A percentile compares a stretch with the other conserved stretches of the same genome.
Evolutionary conservation across 805 yeast species (phyloP).

Genomic region (Pichia californica): DNA sequence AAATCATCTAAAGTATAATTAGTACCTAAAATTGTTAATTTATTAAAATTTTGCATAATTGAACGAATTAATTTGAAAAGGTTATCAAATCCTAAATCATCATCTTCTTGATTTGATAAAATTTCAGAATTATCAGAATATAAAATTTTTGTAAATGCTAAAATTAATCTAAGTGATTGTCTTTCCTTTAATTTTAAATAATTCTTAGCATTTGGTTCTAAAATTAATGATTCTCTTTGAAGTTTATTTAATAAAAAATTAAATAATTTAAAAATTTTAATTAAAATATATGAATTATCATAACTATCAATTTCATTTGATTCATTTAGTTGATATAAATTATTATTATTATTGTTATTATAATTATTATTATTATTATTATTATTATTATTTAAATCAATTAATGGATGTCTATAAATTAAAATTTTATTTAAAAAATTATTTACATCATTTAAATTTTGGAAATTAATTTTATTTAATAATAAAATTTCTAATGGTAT

Average conservation of each 20-base stretch:
- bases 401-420: slow-evolving; percentile 14
- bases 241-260: slow-evolving; percentile 20
- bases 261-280: slow-evolving; percentile 36
- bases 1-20: slow-evolving; percentile 17
- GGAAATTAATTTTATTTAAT: slow-evolving; percentile 11
- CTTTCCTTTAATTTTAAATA: slow-evolving; percentile 18
- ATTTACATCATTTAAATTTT: slow-evolving; percentile 14
- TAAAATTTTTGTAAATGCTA: slow-evolving; percentile 28
- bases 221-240: slow-evolving; percentile 19
- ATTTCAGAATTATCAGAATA: slow-evolving; percentile 21
- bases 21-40: slow-evolving; percentile 15
- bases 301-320: slow-evolving; percentile 13
- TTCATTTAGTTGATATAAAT: not conserved
- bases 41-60: slow-evolving; percentile 18
- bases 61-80: slow-evolving; percentile 26
- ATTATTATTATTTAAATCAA: not conserved
- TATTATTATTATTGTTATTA: not conserved
- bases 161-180: slow-evolving; percentile 26
- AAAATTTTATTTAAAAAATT: slow-evolving; percentile 16
- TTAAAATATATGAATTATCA: slow-evolving; percentile 35
- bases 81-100: slow-evolving; percentile 27
- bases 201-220: slow-evolving; percentile 22
- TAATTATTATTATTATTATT: not conserved
- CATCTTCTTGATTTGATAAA: slow-evolving; percentile 4
- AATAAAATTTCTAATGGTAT: slow-evolving; percentile 20